Evolutionary conservation across 805 yeast species (phyloP).

Genomic region (Candida parachauliodes): DNA sequence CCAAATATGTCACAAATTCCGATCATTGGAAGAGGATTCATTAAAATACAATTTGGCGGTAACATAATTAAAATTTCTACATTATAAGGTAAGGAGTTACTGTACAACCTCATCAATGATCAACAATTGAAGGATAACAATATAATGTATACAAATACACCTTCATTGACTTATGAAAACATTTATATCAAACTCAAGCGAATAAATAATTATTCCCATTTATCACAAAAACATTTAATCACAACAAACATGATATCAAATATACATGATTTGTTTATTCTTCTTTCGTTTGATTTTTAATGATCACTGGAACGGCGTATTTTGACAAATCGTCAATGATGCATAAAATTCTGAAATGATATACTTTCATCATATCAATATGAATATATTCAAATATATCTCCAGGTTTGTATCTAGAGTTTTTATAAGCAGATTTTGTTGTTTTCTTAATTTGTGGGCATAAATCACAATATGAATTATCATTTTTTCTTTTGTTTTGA

Average conservation of each 20-base stretch:
- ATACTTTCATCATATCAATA: background rate
- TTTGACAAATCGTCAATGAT: background rate
- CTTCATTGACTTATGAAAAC: background rate
- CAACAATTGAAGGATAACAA: background rate
- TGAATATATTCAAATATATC: slow-evolving; percentile 1
- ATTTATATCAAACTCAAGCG: background rate
- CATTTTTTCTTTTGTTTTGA: background rate
- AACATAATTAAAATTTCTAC: background rate
- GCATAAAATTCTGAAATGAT: background rate
- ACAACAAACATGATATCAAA: background rate
- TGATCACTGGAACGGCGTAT: background rate
- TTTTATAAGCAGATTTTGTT: background rate
- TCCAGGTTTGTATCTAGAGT: background rate
- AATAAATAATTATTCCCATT: background rate
- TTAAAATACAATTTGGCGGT: background rate
- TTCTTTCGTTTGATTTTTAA: background rate
- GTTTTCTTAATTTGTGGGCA: background rate
- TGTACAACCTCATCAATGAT: background rate
- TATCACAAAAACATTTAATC: background rate
- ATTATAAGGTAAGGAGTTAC: background rate
- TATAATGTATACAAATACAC: background rate
- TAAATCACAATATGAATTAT: background rate
- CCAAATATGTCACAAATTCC: background rate
- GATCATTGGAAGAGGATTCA: background rate
- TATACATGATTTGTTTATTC: background rate